Evolutionary conservation across 2,329 filamentous ascomycete species (phyloP), one percentile per base, ranked within the genome.

Genomic region (Pseudogymnoascus sp.): DNA sequence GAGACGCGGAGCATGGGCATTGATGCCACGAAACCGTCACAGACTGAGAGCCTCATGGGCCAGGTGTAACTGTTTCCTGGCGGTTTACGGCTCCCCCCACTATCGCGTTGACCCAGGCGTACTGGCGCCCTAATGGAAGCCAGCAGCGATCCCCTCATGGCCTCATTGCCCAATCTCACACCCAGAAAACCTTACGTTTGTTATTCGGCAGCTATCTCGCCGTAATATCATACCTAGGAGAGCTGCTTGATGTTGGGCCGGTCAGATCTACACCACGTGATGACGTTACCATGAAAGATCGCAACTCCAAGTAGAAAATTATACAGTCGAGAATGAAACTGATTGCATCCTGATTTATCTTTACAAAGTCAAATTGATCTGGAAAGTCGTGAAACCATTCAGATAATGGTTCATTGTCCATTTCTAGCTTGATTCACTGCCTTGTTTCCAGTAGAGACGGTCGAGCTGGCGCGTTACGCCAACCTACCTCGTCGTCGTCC

Each of bases 251-350:
- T 34, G 47, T 54, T 54, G 47, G 43, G 47, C 16, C 32, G 47
- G 47, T 32, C 47, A 32, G 47, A 54, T 54, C 47, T 54, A 20
- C 28, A 54, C 47, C 47, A 54, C 47, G 47, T 54, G 47, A 54
- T 54, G 47, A 54, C 47, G 47, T 54, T 54, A 54, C 47, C 47
- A 54, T 54, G 47, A 32, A 32, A 14, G 47, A 12, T 7, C 47
- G n/a, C 47, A 54, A 34, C 47, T 34, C 28, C 47, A 54, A 54
- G n/a, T 54, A 54, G 47, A 54, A 54, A 54, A 7, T 54, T 54
- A 54, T 54, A 32, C 28, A 54, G 47, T 8, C 8, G 28, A 28
- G 20, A 54, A 54, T 54, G 47, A 32, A 54, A 20, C 47, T 32
- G 28, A 54, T 54, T 54, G 28, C 47, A 18, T 54, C 16, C 16